phyloP scores from a whole-genome alignment of 345 rosid genomes.

The thale cress (Arabidopsis thaliana) region TAIR10.1 NC_003071.7:16360001-16360500 shows the following conservation, averaged over 20 bases:
- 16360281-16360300: conserved; percentile 1
- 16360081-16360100: conserved; percentile 34
- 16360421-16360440: background rate
- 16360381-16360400: background rate
- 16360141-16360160: background rate
- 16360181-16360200: background rate
- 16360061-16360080: conserved; percentile 41
- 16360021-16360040: conserved; percentile 44
- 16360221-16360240: conserved; percentile 26
- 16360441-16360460: background rate
- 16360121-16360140: conserved; percentile 31
- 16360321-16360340: background rate
- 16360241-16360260: background rate
- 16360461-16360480: background rate
- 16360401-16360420: background rate
- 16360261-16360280: conserved; percentile 14
- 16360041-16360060: background rate
- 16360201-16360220: conserved; percentile 2
- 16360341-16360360: background rate
- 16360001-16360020: conserved; percentile 6
- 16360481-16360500: background rate
- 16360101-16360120: conserved; percentile 14
- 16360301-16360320: background rate
- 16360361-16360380: too few relatives aligned
- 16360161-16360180: conserved; percentile 3